Evolutionary conservation across 352 stramenopile species (phyloP).

Genomic region (Globisporangium uncinulatum): DNA sequence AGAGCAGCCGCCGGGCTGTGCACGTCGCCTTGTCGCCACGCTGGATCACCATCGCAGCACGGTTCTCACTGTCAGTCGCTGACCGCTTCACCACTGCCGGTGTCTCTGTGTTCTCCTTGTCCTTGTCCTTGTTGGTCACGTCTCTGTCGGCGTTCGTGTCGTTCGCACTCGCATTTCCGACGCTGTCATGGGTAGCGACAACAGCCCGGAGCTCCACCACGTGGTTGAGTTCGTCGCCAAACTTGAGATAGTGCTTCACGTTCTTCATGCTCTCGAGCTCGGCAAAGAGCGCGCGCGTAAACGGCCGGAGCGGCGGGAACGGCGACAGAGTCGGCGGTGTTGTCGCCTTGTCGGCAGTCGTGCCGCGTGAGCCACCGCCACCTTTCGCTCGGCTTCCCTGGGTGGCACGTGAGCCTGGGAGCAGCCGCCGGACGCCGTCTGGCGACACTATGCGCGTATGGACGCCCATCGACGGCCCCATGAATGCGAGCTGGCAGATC

Average conservation of each 20-base stretch:
- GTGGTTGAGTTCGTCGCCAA: slow-evolving; percentile 41
- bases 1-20: slow-evolving; percentile 50
- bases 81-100: slow-evolving; percentile 7
- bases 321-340: slow-evolving; percentile 7
- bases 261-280: slow-evolving; percentile 63
- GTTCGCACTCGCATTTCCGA: too few relatives aligned
- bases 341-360: background rate
- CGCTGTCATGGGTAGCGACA: background rate
- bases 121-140: background rate
- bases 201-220: slow-evolving; percentile 28
- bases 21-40: slow-evolving; percentile 33
- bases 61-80: slow-evolving; percentile 17
- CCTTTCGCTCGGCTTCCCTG: background rate
- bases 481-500: slow-evolving; percentile 47
- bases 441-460: slow-evolving; percentile 5
- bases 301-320: slow-evolving; percentile 36
- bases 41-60: slow-evolving; percentile 22
- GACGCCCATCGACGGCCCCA: slow-evolving; percentile 30
- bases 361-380: background rate
- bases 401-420: too few relatives aligned
- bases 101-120: slow-evolving; percentile 7
- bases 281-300: slow-evolving; percentile 36
- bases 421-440: background rate
- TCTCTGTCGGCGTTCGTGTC: too few relatives aligned
- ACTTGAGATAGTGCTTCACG: slow-evolving; percentile 58